Evolutionary conservation across 176 grass and related monocot genomes (phyloP).

Genomic region (Stipa capillata): DNA sequence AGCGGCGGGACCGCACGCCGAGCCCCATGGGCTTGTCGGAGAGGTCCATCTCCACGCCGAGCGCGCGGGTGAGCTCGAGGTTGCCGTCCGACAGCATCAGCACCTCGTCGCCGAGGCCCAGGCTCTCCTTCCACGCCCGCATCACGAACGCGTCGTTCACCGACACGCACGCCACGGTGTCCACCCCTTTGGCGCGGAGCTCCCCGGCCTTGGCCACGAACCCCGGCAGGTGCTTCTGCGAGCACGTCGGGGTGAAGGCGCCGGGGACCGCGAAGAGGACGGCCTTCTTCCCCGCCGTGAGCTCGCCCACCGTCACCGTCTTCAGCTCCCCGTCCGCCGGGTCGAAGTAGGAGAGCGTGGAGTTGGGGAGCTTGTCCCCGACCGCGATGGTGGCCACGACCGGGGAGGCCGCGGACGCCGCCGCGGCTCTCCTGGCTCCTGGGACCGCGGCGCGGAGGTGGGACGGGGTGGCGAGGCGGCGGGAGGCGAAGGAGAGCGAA

Average conservation of each 20-base stretch:
- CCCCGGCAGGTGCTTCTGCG: slow-evolving; percentile 80
- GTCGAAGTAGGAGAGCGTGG: slow-evolving; percentile 72
- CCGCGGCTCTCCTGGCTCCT: not conserved
- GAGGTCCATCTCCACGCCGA: slow-evolving; percentile 76
- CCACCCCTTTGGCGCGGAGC: slow-evolving; percentile 53
- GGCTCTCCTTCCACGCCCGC: slow-evolving; percentile 63
- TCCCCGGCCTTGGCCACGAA: slow-evolving; percentile 62
- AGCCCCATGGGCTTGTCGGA: slow-evolving; percentile 64
- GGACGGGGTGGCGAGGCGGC: not conserved
- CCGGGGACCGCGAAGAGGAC: slow-evolving; percentile 67
- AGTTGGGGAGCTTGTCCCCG: slow-evolving; percentile 65
- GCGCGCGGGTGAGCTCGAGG: slow-evolving; percentile 53
- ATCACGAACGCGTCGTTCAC: slow-evolving; percentile 90
- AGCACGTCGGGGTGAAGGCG: slow-evolving; percentile 91
- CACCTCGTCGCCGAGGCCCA: slow-evolving; percentile 39
- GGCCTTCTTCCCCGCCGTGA: slow-evolving; percentile 59
- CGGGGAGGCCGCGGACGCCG: not conserved
- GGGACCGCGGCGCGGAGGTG: not conserved
- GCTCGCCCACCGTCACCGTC: slow-evolving; percentile 45
- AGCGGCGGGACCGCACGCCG: slow-evolving; percentile 54
- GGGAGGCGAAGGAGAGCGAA: slow-evolving; percentile 15
- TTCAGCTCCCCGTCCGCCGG: slow-evolving; percentile 43
- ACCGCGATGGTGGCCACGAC: slow-evolving; percentile 49
- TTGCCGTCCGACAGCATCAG: slow-evolving; percentile 70
- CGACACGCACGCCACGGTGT: slow-evolving; percentile 59